Evolutionary conservation across 1,284 basidiomycete species (phyloP).

Genomic region (Marasmius tenuissimus): DNA sequence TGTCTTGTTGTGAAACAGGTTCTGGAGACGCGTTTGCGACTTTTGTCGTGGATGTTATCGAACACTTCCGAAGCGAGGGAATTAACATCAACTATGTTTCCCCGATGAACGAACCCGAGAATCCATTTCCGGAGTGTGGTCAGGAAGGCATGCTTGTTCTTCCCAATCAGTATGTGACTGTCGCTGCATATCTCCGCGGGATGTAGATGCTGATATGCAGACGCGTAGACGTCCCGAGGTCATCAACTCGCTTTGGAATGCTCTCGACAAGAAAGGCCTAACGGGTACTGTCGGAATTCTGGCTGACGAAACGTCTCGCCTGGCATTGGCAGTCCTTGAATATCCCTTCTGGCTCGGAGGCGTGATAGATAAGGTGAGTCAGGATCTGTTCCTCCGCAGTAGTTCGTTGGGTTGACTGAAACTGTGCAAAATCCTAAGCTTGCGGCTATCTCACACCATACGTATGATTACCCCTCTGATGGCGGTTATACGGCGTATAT

Average conservation of each 20-base stretch:
- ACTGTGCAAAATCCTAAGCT: constrained; percentile 20
- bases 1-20: constrained; percentile 19
- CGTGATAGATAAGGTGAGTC: constrained; percentile 27
- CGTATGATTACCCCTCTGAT: constrained; percentile 39
- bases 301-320: constrained; percentile 34
- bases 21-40: constrained; percentile 33
- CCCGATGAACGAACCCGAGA: constrained; percentile 40
- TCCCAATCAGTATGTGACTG: constrained; percentile 33
- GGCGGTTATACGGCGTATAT: constrained; percentile 29
- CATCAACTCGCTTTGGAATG: constrained; percentile 19
- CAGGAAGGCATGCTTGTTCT: constrained; percentile 39
- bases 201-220: too few relatives aligned
- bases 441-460: constrained; percentile 34
- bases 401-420: neutral
- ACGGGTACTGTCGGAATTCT: constrained; percentile 32
- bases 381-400: too few relatives aligned
- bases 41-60: constrained; percentile 33
- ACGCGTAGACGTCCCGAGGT: too few relatives aligned
- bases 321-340: constrained; percentile 26
- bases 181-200: too few relatives aligned
- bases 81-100: constrained; percentile 36
- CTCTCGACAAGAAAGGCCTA: constrained; percentile 26
- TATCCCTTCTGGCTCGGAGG: constrained; percentile 35
- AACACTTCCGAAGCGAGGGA: constrained; percentile 32
- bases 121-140: constrained; percentile 32